Evolutionary conservation across 352 stramenopile genomes (phyloP).

Genomic region (Phytophthora sojae): DNA sequence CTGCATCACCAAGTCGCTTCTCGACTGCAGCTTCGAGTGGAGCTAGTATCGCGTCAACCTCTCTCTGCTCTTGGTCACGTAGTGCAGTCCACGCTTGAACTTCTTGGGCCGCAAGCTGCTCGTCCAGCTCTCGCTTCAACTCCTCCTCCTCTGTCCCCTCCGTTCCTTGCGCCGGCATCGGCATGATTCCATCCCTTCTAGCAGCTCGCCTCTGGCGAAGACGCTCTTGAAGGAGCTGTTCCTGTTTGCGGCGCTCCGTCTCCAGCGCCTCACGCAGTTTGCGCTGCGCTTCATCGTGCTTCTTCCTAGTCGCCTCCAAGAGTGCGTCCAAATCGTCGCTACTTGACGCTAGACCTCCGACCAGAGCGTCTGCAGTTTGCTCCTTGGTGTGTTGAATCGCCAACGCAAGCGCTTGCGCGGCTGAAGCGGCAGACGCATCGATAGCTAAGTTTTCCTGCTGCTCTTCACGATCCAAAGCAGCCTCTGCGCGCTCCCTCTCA

Average conservation of each 20-base stretch:
- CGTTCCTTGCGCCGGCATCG: constrained; percentile 4
- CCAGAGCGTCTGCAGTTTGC: constrained; percentile 20
- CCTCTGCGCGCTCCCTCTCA: constrained; percentile 15
- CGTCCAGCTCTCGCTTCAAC: constrained; percentile 16
- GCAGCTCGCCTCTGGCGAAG: constrained; percentile 32
- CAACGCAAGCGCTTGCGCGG: constrained; percentile 22
- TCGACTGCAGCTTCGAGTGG: constrained; percentile 20
- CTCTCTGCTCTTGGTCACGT: constrained; percentile 13
- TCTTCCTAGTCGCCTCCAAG: constrained; percentile 23
- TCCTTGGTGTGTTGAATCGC: constrained; percentile 20
- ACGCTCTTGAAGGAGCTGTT: constrained; percentile 37
- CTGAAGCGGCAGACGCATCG: constrained; percentile 21
- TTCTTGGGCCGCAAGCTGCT: constrained; percentile 23
- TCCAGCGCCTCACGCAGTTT: constrained; percentile 28
- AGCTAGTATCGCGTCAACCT: constrained; percentile 22
- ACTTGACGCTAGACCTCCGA: constrained; percentile 13
- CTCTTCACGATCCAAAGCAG: constrained; percentile 35
- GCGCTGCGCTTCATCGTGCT: constrained; percentile 25
- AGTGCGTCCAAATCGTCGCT: constrained; percentile 31
- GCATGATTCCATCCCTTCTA: constrained; percentile 13
- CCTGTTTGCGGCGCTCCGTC: constrained; percentile 40
- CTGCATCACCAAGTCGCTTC: constrained; percentile 27
- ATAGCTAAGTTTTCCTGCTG: constrained; percentile 19
- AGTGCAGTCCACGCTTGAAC: constrained; percentile 20
- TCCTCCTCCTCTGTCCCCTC: constrained; percentile 32